Evolutionary conservation across 2,329 filamentous ascomycete genomes (phyloP).

Genomic region (Aspergillus sojae): DNA sequence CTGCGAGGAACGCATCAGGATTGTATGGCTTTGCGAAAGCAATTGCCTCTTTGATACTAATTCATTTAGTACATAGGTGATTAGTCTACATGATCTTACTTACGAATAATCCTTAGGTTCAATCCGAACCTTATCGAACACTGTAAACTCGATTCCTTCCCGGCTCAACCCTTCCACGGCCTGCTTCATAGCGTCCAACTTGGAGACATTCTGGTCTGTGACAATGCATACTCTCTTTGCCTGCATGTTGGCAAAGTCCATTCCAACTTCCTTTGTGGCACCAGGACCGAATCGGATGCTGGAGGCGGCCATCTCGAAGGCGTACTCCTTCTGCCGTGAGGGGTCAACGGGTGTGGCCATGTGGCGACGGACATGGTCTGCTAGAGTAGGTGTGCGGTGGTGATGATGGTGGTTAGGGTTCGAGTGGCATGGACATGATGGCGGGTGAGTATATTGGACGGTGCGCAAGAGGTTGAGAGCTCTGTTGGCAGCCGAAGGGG

Average conservation of each 20-base stretch:
- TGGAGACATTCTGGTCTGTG: conserved; percentile 79
- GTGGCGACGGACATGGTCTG: conserved; percentile 60
- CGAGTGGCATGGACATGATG: conserved; percentile 87
- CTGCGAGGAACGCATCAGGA: conserved; percentile 89
- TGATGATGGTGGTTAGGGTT: conserved; percentile 83
- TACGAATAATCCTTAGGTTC: conserved; percentile 95
- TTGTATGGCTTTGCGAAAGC: conserved; percentile 77
- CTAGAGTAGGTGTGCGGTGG: conserved; percentile 53
- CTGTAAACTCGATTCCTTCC: conserved; percentile 77
- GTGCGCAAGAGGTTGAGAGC: conserved; percentile 72
- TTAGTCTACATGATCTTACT: conserved; percentile 19
- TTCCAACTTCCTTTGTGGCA: conserved; percentile 92
- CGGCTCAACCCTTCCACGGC: conserved; percentile 76
- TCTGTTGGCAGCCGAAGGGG: conserved; percentile 49
- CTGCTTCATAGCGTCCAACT: conserved; percentile 86
- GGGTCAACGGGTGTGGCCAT: conserved; percentile 77
- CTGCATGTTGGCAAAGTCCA: conserved; percentile 94
- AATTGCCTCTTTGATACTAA: conserved; percentile 84
- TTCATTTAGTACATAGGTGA: conserved; percentile 8
- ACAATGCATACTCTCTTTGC: conserved; percentile 87
- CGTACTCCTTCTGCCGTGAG: conserved; percentile 85
- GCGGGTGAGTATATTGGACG: conserved; percentile 88
- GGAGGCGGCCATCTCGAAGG: conserved; percentile 97
- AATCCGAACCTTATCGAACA: conserved; percentile 78
- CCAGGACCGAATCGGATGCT: conserved; percentile 93